Evolutionary conservation across 192 early-diverging fungal species (phyloP), one percentile per base, ranked within the genome.

Genomic region (Backusella circina): DNA sequence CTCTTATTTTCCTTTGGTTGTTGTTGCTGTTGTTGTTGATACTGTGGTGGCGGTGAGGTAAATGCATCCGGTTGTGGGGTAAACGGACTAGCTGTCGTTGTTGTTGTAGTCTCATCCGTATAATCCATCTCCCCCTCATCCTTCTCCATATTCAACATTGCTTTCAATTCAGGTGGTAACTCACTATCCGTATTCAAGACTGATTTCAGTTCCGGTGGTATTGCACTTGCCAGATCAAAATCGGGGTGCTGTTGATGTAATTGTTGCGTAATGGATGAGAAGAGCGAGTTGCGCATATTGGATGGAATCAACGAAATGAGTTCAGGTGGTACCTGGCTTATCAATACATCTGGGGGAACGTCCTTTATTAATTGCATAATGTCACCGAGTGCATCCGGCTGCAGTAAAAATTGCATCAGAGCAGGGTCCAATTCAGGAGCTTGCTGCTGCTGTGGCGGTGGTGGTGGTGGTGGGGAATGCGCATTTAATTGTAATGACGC

Each of bases 341-440:
- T 13, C 10, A 61, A 8, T 2, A 61, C 26, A 26, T 61, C 54
- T 1, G 54, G 26, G 10, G 54, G 54, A 61, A 61, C 54, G 54
- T 61, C 54, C 54, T 61, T 61, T 61, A 61, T 61, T 23, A 61
- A 28, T 61, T 61, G 54, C 54, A 61, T 61, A 28, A 61, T 61
- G 23, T 61, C 54, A 13, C 54, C 54, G 5, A 61, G 7, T 61
- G 54, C 54, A 61, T 61, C 54, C 54, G 54, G 54, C 54, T 61
- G 54, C 54, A 61, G 9, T 23, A 61, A 61, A 28, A 31, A 39
- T 12, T 39, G 47, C 41, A 72, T 57, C 13, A 50, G 30, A 31
- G 13, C 7, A n/a, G 44, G 41, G 51, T 28, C 26, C 41, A 72
- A 21, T 23, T 32, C 35, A 28, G 23, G 3, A 9, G 35, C 9